Base-by-base conservation (phyloP, 371 early-diverging fungal genomes). In the Lichtheimia hyalospora region DNA sequence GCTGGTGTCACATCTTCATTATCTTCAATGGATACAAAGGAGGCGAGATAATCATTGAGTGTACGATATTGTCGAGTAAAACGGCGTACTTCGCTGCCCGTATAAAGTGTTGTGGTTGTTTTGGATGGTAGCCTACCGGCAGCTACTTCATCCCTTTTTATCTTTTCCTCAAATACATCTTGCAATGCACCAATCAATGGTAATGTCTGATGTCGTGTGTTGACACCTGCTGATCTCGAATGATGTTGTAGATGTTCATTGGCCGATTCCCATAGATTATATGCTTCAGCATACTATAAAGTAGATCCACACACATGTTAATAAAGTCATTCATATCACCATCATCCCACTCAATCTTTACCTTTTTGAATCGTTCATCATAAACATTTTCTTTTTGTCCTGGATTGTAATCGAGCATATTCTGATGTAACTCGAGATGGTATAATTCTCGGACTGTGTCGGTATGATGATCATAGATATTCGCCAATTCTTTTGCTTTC, bases 21-120 rank as follows among this genome's bases (percentile, higher is more conserved):
- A 13, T 86, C 87, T 49, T 87, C 86, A 2, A 77, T 58, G 8
- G 81, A 74, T 15, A 84, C 67, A 67, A 86, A 89, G 0, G 90
- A 85, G 4, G 66, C 62, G 5, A 89, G 63, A 58, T 83, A 90
- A 10, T 69, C 82, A 1, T 66, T 70, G 14, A 90, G 54, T 1
- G 68, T 67, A 8, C 65, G 59, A 51, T 66, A 75, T 52, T 79
- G 72, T 52, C 68, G 68, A 27, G 67, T 57, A 20, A 63, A 67
- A 23, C 74, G 69, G 14, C 67, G 63, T 15, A 69, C 39, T 34
- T 71, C 73, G 23, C 71, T 72, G 14, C 79, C 73, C 3, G 70
- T 62, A 53, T 58, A 50, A 40, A 46, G 18, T 10, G 23, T 28
- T 20, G 49, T 44, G 6, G 28, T 40, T 25, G 25, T 49, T n/a